Base-by-base conservation (phyloP, 371 early-diverging fungal genomes). In the Apophysomyces elegans region DNA sequence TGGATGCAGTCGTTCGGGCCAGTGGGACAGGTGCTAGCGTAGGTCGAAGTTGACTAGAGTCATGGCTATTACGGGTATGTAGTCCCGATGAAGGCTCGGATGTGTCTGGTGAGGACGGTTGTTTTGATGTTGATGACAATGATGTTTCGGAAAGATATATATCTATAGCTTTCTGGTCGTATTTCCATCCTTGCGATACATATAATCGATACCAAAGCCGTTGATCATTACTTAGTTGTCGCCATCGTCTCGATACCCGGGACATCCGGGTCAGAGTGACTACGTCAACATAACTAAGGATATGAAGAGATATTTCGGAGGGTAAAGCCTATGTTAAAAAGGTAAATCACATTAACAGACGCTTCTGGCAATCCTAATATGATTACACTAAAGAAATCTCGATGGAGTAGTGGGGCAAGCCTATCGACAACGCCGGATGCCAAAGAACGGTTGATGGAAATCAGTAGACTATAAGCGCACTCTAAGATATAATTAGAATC, bases 191-290 rank as follows among this genome's bases (percentile, higher is more conserved):
- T 36, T 74, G 67, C 21, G 64, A 45, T 8, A 71, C 41, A 68
- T 81, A 93, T 21, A 89, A 65, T 0, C 72, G 58, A 63, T 81
- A 76, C 95, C 95, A 95, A 5, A 93, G 66, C 4, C 77, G 65
- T 59, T 87, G 87, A 68, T 92, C 93, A 5, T 77, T 72, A 16
- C 85, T 75, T 37, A 87, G 63, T 46, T 64, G 62, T 54, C 77
- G 67, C 95, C 95, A 95, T 37, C 76, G 68, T 45, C 85, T 81
- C 7, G 88, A 91, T 6, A 90, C 88, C 9, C 68, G 66, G 6
- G 83, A 67, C 21, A 85, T 75, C 4, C 68, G 67, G 21, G 66
- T 63, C 11, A 92, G 63, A 6, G 91, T 78, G 14, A 64, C 44
- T 26, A 78, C 68, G 62, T 86, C 86, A 14, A 88, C 61, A 63